Percentiles rank a stretch among this genome's conserved stretches.
phyloP scores from a whole-genome alignment of 2,329 filamentous ascomycete species.

The Monosporascus sp. region DNA sequence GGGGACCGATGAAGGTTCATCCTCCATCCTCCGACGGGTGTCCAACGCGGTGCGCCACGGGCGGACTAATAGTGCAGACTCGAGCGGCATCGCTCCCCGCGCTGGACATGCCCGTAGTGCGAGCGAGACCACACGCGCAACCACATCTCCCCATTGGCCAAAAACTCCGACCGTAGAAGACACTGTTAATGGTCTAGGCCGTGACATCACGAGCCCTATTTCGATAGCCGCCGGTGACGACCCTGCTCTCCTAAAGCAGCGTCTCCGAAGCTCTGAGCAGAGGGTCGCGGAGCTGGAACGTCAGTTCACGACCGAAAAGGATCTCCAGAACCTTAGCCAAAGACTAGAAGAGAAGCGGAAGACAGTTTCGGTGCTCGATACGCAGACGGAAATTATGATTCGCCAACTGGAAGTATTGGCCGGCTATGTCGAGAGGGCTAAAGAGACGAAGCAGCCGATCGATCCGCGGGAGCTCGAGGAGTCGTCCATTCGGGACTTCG shows the following conservation, averaged over 20 bases:
- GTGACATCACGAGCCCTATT: slow-evolving; percentile 69
- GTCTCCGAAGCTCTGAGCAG: slow-evolving; percentile 76
- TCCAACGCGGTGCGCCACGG: slow-evolving; percentile 94
- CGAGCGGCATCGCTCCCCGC: slow-evolving; percentile 37
- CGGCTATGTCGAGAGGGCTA: slow-evolving; percentile 80
- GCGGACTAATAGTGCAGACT: slow-evolving; percentile 75
- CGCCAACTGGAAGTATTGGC: slow-evolving; percentile 85
- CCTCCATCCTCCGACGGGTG: slow-evolving; percentile 79
- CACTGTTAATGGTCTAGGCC: slow-evolving; percentile 38
- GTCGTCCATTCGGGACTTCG: slow-evolving; percentile 84
- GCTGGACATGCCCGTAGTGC: slow-evolving; percentile 55
- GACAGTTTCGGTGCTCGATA: slow-evolving; percentile 89
- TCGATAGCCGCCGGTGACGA: slow-evolving; percentile 60
- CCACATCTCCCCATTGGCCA: slow-evolving; percentile 64
- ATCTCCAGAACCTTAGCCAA: slow-evolving; percentile 72
- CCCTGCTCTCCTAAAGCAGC: slow-evolving; percentile 62
- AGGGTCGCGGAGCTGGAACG: slow-evolving; percentile 80
- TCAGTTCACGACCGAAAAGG: slow-evolving; percentile 63
- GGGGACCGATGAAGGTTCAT: slow-evolving; percentile 68
- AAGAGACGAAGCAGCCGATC: slow-evolving; percentile 73
- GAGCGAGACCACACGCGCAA: slow-evolving; percentile 61
- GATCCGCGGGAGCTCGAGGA: slow-evolving; percentile 81
- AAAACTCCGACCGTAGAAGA: slow-evolving; percentile 61
- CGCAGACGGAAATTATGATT: slow-evolving; percentile 92
- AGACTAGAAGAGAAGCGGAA: slow-evolving; percentile 90